Conservation (phyloP, 1,139 yeast genomes). For the Tardiomyces blankii region DNA sequence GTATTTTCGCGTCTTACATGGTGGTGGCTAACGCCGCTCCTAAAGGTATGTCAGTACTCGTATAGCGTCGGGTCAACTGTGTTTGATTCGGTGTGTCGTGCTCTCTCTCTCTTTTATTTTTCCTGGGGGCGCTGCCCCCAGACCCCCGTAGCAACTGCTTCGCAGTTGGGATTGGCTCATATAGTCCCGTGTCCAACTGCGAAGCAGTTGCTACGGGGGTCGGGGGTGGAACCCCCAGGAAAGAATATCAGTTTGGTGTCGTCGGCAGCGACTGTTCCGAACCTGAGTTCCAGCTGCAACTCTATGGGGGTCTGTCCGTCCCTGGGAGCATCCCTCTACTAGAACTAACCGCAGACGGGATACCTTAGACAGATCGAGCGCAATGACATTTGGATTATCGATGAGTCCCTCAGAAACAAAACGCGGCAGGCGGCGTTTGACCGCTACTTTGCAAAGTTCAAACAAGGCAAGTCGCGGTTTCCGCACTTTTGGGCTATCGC, state of each 20-base stretch:
- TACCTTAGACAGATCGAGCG: slow-evolving; percentile 6
- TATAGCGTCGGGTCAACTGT: no score
- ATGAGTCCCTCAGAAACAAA: slow-evolving; percentile 8
- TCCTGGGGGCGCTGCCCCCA: no score
- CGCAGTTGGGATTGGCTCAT: no score
- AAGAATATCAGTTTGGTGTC: no score
- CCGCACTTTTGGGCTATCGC: slow-evolving; percentile 12
- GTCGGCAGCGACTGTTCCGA: background rate
- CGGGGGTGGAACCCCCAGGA: no score
- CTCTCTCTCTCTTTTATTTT: no score
- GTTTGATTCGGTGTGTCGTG: no score
- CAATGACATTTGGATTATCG: slow-evolving; percentile 11
- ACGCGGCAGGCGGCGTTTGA: slow-evolving; percentile 7
- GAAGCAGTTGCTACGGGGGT: no score
- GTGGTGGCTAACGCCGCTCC: slow-evolving; percentile 79
- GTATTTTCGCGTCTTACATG: slow-evolving; percentile 68
- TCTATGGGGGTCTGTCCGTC: no score
- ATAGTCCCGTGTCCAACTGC: no score
- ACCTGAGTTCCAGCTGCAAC: background rate
- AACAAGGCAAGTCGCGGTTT: slow-evolving; percentile 4
- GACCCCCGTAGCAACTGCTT: no score
- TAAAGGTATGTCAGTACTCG: slow-evolving; percentile 20
- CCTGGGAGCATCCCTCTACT: no score
- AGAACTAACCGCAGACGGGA: background rate
- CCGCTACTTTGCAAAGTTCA: slow-evolving; percentile 6